These are phyloP conservation scores for Moesziomyces globuligerus DNA, from an alignment of 1,284 basidiomycete species.

Conservation along the genomic window DNA sequence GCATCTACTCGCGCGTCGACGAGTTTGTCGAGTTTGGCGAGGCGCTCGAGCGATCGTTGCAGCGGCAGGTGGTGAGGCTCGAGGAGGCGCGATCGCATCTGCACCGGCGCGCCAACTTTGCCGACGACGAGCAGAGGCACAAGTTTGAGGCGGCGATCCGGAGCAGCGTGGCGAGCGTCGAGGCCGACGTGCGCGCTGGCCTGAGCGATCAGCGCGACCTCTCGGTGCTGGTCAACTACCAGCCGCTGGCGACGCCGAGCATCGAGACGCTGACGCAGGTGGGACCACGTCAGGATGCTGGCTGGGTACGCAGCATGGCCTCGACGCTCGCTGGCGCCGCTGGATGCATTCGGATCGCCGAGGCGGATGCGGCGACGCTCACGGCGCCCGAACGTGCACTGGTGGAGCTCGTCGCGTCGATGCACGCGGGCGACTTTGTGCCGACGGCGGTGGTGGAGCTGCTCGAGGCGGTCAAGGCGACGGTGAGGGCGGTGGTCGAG, in stretches of 20 bases:
- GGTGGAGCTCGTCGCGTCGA: conserved; percentile 1
- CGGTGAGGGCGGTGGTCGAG: conserved; percentile 7
- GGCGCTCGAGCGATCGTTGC: conserved; percentile 44
- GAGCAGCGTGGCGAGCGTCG: conserved; percentile 11
- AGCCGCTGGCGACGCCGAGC: conserved; percentile 25
- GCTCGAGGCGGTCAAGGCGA: conserved; percentile 22
- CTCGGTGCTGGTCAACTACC: conserved; percentile 42
- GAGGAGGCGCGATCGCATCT: conserved; percentile 39
- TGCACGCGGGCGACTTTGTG: conserved; percentile 1
- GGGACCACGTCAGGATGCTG: conserved; percentile 16
- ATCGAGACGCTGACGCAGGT: conserved; percentile 31
- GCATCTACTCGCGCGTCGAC: conserved; percentile 53
- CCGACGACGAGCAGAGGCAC: not conserved
- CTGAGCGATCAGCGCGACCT: conserved; percentile 46
- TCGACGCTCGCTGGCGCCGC: not conserved
- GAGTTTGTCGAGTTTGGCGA: conserved; percentile 58
- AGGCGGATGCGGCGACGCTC: conserved; percentile 11
- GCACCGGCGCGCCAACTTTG: conserved; percentile 17
- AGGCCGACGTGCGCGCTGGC: conserved; percentile 16
- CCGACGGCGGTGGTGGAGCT: not conserved
- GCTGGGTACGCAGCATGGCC: conserved; percentile 26
- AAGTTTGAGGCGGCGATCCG: conserved; percentile 22
- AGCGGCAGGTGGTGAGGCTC: conserved; percentile 34
- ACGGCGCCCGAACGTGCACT: conserved; percentile 16
- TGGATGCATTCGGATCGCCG: not conserved